Conservation (phyloP, 108 stramenopile genomes). For the Skeletonema potamos region DNA sequence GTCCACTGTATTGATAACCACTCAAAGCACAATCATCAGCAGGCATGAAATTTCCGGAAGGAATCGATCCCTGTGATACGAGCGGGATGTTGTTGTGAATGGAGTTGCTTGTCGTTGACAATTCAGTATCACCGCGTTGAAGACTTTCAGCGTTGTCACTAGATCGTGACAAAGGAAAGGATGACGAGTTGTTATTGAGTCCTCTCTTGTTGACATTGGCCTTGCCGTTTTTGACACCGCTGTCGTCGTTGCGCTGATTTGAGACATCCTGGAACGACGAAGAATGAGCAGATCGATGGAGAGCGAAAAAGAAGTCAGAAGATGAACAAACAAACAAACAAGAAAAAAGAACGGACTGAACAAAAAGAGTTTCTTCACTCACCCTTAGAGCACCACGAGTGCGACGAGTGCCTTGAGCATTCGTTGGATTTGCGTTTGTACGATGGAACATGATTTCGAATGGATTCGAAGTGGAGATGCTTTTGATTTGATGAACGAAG, state of each 20-base stretch:
- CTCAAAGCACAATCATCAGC: neutral
- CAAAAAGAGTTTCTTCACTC: slow-evolving; percentile 6
- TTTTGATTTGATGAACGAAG: neutral
- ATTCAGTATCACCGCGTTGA: neutral
- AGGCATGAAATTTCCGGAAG: slow-evolving; percentile 2
- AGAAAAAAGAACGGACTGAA: slow-evolving; percentile 2
- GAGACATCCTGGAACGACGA: slow-evolving; percentile 41
- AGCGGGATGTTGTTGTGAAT: neutral
- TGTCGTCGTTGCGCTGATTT: slow-evolving; percentile 15
- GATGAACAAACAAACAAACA: neutral
- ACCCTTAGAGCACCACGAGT: slow-evolving; percentile 37
- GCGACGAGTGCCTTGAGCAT: slow-evolving; percentile 25
- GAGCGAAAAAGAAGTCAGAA: neutral
- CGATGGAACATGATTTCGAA: slow-evolving; percentile 24
- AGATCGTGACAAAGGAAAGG: neutral
- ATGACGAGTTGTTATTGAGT: slow-evolving; percentile 12
- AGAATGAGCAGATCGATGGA: neutral
- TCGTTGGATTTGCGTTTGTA: slow-evolving; percentile 1
- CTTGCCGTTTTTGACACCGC: neutral
- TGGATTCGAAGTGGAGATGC: neutral
- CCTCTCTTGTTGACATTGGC: neutral
- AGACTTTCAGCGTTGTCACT: neutral
- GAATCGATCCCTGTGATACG: neutral
- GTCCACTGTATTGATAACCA: slow-evolving; percentile 76
- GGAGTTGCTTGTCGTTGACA: neutral